Evolutionary conservation across 345 rosid species (phyloP).

Genomic region (Tarenaya hassleriana): DNA sequence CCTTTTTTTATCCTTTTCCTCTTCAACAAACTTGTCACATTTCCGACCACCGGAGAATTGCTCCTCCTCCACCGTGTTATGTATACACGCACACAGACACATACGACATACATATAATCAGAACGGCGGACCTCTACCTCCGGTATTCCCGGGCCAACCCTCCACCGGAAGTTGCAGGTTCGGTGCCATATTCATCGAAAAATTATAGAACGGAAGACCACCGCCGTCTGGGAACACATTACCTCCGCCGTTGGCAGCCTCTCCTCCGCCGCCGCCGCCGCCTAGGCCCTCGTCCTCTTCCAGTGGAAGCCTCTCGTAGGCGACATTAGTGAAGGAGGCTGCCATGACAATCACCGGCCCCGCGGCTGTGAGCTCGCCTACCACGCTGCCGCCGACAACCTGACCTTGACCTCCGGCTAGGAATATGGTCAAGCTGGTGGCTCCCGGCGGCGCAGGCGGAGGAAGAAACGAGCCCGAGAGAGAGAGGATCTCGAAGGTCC

Average conservation of each 20-base stretch:
- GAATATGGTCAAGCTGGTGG: conserved; percentile 87
- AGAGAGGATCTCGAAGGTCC: conserved; percentile 91
- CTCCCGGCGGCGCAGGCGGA: conserved; percentile 96
- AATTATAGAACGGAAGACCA: conserved; percentile 83
- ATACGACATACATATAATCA: neutral
- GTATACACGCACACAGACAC: too few relatives aligned
- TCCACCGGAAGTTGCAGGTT: conserved; percentile 75
- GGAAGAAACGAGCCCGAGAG: conserved; percentile 90
- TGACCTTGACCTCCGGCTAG: conserved; percentile 96
- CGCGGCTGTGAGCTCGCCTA: conserved; percentile 88
- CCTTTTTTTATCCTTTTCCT: neutral
- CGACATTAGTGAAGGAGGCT: conserved; percentile 89
- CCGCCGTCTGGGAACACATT: conserved; percentile 28
- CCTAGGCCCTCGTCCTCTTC: conserved; percentile 73
- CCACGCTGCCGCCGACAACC: conserved; percentile 92
- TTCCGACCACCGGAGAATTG: neutral
- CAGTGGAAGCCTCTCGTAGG: conserved; percentile 90
- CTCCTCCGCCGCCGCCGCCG: conserved; percentile 35
- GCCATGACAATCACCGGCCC: conserved; percentile 97
- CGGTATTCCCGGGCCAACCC: conserved; percentile 80
- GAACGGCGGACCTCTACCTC: conserved; percentile 42
- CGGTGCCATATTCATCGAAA: conserved; percentile 70
- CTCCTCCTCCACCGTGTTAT: too few relatives aligned
- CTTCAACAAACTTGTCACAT: neutral
- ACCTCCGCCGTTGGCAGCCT: conserved; percentile 26